Evolutionary conservation across 768 basidiomycete species (phyloP).

Genomic region (Galerina marginata): DNA sequence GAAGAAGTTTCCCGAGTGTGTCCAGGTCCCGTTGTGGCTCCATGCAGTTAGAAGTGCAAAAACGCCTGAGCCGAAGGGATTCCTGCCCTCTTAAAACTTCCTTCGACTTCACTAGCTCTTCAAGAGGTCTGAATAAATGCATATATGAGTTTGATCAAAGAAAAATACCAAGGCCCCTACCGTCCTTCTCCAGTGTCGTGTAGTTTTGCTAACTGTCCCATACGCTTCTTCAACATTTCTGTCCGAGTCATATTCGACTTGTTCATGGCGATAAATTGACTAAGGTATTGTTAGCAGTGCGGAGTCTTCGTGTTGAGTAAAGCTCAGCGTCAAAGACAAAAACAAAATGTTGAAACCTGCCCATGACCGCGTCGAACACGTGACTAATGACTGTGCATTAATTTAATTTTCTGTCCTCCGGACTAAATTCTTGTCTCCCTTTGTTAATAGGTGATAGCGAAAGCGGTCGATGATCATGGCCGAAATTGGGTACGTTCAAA

Average conservation of each 20-base stretch:
- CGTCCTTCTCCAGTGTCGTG: slow-evolving; percentile 29
- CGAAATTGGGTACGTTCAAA: no score
- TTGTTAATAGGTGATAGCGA: no score
- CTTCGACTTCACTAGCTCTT: slow-evolving; percentile 35
- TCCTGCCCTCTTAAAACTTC: slow-evolving; percentile 41
- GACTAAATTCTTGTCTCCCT: no score
- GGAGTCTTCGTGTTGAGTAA: no score
- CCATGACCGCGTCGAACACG: no score
- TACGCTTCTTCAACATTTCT: slow-evolving; percentile 9
- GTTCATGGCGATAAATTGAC: slow-evolving; percentile 1
- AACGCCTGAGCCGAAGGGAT: slow-evolving; percentile 42
- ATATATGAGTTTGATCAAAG: neutral
- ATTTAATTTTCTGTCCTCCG: no score
- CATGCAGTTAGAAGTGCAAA: slow-evolving; percentile 40
- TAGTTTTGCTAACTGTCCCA: neutral
- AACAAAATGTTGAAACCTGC: no score
- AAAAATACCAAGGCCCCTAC: slow-evolving; percentile 8
- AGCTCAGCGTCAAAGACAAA: no score
- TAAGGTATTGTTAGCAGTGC: neutral
- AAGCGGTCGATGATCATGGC: no score
- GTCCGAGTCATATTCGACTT: slow-evolving; percentile 10
- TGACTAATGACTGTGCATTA: no score
- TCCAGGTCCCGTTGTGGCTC: slow-evolving; percentile 42
- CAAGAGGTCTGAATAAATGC: slow-evolving; percentile 26
- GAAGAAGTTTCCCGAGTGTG: slow-evolving; percentile 32